Base-by-base conservation (phyloP, 2,329 filamentous ascomycete species). In the Berkeleyomyces rouxiae region DNA sequence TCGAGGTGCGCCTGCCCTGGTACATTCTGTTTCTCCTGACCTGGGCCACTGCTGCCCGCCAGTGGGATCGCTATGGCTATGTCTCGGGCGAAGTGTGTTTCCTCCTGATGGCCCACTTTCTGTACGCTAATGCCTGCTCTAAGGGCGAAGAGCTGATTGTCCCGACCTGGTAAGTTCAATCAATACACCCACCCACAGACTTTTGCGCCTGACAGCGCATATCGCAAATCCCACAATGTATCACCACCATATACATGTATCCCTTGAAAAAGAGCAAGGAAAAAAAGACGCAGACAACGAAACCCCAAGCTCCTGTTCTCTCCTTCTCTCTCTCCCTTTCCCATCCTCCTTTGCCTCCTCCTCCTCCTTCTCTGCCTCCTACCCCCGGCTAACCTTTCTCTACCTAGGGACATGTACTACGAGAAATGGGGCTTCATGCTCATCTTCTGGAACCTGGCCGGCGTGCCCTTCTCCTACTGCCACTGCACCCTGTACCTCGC, bases 341-440 rank as follows among this genome's bases (percentile, higher is more conserved):
- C 23, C 23, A 23, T 23, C 23, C 23, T 51, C 39, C 33, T 55
- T 3, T 37, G 23, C 13, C 44, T 16, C n/a, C 57, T 7, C 16
- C 16, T 61, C n/a, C 39, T 47, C 10, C 33, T 62, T n/a, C n/a
- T n/a, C n/a, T n/a, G n/a, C n/a, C n/a, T n/a, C n/a, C n/a, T n/a
- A 53, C n/a, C 7, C 33, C 47, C 33, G 13, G 46, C 44, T 39
- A n/a, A 66, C 58, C 66, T 58, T 4, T 37, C 7, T 9, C 7
- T 49, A 37, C 11, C 7, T 43, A 73, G 72, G 86, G 90, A 96
- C 70, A 95, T 96, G 86, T 95, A 95, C 78, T 92, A 90, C 69
- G 90, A 96, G 79, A 96, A 96, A 76, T 91, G 88, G 83, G 90
- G 90, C 61, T 96, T 96, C 78, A 96, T 96, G 90, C 82, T 96